A percentile compares a stretch with the other conserved stretches of the same genome.
phyloP scores from a whole-genome alignment of 2,329 filamentous ascomycete species.

The Microsporum canis region DNA sequence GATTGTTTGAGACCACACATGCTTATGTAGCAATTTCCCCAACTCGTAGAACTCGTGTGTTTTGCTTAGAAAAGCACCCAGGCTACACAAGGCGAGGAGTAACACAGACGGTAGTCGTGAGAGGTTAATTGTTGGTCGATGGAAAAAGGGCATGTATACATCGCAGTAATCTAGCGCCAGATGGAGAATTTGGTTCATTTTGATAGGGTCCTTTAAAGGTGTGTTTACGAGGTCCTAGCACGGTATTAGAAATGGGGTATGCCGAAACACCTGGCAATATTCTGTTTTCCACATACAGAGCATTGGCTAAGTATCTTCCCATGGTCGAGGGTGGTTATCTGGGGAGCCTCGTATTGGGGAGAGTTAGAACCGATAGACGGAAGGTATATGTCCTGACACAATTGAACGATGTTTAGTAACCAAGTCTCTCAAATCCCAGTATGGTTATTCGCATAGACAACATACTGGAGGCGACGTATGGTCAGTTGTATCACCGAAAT shows the following conservation, averaged over 20 bases:
- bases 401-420: neutral
- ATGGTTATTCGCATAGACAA: neutral
- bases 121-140: slow-evolving; percentile 15
- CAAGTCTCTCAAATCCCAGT: neutral
- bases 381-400: slow-evolving; percentile 8
- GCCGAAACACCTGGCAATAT: neutral
- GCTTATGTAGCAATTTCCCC: slow-evolving; percentile 12
- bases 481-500: slow-evolving; percentile 12
- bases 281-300: slow-evolving; percentile 8
- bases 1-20: slow-evolving; percentile 13
- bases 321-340: slow-evolving; percentile 11
- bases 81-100: slow-evolving; percentile 15
- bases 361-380: slow-evolving; percentile 6
- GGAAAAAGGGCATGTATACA: slow-evolving; percentile 16
- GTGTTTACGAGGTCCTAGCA: slow-evolving; percentile 9
- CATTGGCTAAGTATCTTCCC: slow-evolving; percentile 12
- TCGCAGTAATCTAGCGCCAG: slow-evolving; percentile 17
- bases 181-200: slow-evolving; percentile 10
- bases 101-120: slow-evolving; percentile 10
- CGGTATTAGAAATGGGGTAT: neutral
- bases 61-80: slow-evolving; percentile 12
- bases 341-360: neutral
- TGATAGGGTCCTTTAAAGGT: slow-evolving; percentile 10
- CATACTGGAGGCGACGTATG: slow-evolving; percentile 1
- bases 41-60: slow-evolving; percentile 8